Conservation (phyloP, 2,329 filamentous ascomycete species). For the Cladosporium sp. region DNA sequence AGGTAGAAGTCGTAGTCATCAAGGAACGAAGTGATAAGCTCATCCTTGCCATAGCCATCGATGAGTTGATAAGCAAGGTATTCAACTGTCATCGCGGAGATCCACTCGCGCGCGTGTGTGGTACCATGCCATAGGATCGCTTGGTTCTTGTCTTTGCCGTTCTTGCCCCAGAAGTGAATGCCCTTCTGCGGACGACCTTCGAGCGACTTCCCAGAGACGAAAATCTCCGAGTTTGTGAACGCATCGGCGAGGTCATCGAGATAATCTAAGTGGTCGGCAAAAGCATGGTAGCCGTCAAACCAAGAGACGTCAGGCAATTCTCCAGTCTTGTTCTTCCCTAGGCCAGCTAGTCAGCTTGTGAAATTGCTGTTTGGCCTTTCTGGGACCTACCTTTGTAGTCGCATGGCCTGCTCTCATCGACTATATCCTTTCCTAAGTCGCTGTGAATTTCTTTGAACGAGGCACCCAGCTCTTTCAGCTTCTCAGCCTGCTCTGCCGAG, state of each 20-base stretch:
- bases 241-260: conserved; percentile 26
- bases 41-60: conserved; percentile 25
- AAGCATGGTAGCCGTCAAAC: conserved; percentile 29
- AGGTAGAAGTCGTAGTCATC: conserved; percentile 30
- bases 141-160: conserved; percentile 22
- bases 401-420: conserved; percentile 11
- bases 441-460: conserved; percentile 43
- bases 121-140: conserved; percentile 28
- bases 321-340: conserved; percentile 10
- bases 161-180: conserved; percentile 29
- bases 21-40: conserved; percentile 21
- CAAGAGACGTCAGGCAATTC: conserved; percentile 23
- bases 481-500: conserved; percentile 10
- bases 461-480: conserved; percentile 37
- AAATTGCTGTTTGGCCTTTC: background rate
- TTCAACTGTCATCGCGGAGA: conserved; percentile 30
- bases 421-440: conserved; percentile 47
- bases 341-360: conserved; percentile 11
- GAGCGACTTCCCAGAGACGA: conserved; percentile 25
- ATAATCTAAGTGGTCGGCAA: conserved; percentile 28
- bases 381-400: background rate
- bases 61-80: conserved; percentile 29
- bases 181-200: conserved; percentile 29
- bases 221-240: conserved; percentile 27
- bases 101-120: conserved; percentile 30